phyloP scores from a whole-genome alignment of 345 rosid species.

The Populus deltoides region DNA sequence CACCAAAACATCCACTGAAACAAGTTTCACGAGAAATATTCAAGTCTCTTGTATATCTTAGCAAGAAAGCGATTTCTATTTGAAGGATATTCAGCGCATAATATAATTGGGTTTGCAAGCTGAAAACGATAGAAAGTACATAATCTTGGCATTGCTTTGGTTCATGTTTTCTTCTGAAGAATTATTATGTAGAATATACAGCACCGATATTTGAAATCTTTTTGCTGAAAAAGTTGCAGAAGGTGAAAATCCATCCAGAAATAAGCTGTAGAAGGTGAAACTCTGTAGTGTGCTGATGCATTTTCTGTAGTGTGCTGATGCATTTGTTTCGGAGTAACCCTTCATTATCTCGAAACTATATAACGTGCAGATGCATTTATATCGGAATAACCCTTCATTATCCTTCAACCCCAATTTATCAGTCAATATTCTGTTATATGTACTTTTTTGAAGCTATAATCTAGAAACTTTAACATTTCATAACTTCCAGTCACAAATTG shows the following conservation, averaged over 20 bases:
- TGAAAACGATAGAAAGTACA: not conserved
- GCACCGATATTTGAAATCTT: not conserved
- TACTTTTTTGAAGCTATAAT: not conserved
- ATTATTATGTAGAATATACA: not conserved
- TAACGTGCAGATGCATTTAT: not conserved
- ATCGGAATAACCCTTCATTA: not conserved
- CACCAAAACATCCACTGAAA: not conserved
- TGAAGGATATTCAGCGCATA: not conserved
- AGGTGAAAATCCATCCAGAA: not conserved
- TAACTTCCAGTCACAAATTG: not conserved
- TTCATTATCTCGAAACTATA: not conserved
- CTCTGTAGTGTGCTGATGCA: not conserved
- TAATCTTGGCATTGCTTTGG: not conserved
- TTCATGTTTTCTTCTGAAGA: not conserved
- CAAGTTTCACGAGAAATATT: not conserved
- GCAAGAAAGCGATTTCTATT: not conserved
- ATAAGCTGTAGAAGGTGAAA: not conserved
- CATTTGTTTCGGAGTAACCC: not conserved
- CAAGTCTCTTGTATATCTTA: not conserved
- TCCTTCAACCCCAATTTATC: not conserved
- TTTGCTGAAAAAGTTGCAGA: not conserved
- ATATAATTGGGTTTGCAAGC: not conserved
- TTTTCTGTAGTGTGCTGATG: not conserved
- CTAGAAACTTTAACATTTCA: not conserved
- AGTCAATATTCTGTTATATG: not conserved